Evolutionary conservation across 345 rosid species (phyloP), one percentile per base, ranked within the genome.

Genomic region (Camelina neglecta): DNA sequence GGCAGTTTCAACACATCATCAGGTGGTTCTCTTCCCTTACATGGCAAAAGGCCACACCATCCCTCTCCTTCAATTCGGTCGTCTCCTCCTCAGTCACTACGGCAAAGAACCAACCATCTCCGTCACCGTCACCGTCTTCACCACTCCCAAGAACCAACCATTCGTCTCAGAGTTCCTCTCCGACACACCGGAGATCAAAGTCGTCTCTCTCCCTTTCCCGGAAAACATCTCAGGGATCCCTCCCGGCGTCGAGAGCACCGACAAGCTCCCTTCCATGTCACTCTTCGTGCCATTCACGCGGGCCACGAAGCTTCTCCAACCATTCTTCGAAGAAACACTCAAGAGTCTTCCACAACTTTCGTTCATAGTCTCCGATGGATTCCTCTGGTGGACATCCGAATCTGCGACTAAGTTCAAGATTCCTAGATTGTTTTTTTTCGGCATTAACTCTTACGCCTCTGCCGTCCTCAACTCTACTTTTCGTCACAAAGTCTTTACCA

Each of bases 41-140:
- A 86, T 89, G 95, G 83, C 95, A 5, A 89, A 90, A 79, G 91
- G 98, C 47, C 97, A 90, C 76, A 86, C 81, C 21, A 88, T 90
- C 23, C 96, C 98, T 35, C 75, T 90, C 74, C 88, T 93, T 75
- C 84, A 77, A 68, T 66, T 93, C 0, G 89, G 86, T 24, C 88
- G 81, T 69, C 87, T 81, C 75, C 87, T 93, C 69, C 90, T 87
- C 82, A 80, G 69, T 67, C 90, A 77, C 48, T 15, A 31, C 31
- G 26, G 29, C 41, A 15, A 45, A 36, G 45, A 70, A 45, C 20
- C 16, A 69, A 47, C 72, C 12, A 21, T 71, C 31, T 3, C 79
- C 15, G 60, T 68, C 69, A 26, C 79, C 62, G 24, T 88, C 78
- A 90, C 96, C 12, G 31, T 93, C 83, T 82, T 88, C 84, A 90